A percentile compares a stretch with the other conserved stretches of the same genome.
Conservation (phyloP, 169 alveolate genomes). For the Eimeria zaria region DNA sequence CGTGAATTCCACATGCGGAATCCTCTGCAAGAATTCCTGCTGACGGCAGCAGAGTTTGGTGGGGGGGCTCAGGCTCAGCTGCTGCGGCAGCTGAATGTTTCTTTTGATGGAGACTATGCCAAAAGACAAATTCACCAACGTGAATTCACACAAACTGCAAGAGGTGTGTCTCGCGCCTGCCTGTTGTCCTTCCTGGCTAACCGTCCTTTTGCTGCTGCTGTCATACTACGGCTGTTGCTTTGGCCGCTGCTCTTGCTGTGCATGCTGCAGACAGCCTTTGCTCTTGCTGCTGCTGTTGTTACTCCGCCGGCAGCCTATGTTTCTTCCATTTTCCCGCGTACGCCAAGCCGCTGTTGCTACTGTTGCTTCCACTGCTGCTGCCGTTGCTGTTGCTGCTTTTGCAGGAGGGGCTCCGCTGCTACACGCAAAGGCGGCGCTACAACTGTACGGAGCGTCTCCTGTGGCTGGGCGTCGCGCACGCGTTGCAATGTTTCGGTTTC, state of each 20-base stretch:
- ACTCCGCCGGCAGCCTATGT: neutral
- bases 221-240: neutral
- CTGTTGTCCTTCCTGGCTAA: neutral
- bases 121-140: conserved; percentile 60
- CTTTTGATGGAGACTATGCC: conserved; percentile 54
- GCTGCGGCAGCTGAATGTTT: conserved; percentile 76
- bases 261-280: neutral
- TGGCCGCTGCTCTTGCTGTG: neutral
- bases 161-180: conserved; percentile 23
- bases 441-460: conserved; percentile 89
- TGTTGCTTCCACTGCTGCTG: neutral
- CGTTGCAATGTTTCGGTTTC: conserved; percentile 90
- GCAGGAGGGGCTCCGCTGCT: conserved; percentile 86
- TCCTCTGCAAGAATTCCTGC: conserved; percentile 78
- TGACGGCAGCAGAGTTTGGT: conserved; percentile 76
- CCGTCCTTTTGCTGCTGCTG: neutral
- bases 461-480: conserved; percentile 90
- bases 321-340: neutral
- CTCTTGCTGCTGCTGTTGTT: neutral
- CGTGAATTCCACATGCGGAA: conserved; percentile 66
- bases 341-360: neutral
- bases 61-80: conserved; percentile 35
- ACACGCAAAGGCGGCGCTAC: conserved; percentile 89
- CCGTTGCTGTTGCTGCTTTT: conserved; percentile 25
- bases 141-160: conserved; percentile 27